Evolutionary conservation across 257 asterid species (phyloP).

Genomic region (Salvia splendens): DNA sequence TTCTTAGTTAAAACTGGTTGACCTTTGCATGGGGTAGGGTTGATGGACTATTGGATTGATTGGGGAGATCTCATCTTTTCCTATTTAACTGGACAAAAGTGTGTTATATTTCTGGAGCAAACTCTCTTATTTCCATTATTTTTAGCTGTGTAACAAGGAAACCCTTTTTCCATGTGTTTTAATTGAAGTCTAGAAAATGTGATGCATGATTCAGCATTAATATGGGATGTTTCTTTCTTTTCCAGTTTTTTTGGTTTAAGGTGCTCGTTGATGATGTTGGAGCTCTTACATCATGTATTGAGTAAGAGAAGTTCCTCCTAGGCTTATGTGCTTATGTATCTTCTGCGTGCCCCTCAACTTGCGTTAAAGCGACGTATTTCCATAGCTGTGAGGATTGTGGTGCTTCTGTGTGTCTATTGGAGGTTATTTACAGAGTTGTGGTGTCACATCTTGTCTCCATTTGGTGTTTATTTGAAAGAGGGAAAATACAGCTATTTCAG

Average conservation of each 20-base stretch:
- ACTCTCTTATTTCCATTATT: neutral
- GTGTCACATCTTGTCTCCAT: slow-evolving; percentile 38
- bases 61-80: slow-evolving; percentile 11
- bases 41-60: slow-evolving; percentile 21
- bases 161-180: slow-evolving; percentile 4
- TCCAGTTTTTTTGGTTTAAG: slow-evolving; percentile 28
- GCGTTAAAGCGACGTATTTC: slow-evolving; percentile 37
- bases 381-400: slow-evolving; percentile 38
- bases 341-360: slow-evolving; percentile 36
- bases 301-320: slow-evolving; percentile 35
- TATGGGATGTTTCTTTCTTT: slow-evolving; percentile 26
- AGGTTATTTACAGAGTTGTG: slow-evolving; percentile 36
- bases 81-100: slow-evolving; percentile 7
- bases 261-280: slow-evolving; percentile 15
- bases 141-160: neutral
- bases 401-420: slow-evolving; percentile 45
- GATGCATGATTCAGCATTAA: slow-evolving; percentile 26
- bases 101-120: slow-evolving; percentile 7
- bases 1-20: neutral
- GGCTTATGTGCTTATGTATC: slow-evolving; percentile 36
- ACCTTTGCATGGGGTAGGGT: slow-evolving; percentile 32
- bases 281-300: slow-evolving; percentile 23
- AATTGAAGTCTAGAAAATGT: slow-evolving; percentile 3
- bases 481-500: slow-evolving; percentile 9
- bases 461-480: slow-evolving; percentile 33